Evolutionary conservation across 2,329 filamentous ascomycete genomes (phyloP), one percentile per base, ranked within the genome.

Genomic region (Bipolaris cookei): DNA sequence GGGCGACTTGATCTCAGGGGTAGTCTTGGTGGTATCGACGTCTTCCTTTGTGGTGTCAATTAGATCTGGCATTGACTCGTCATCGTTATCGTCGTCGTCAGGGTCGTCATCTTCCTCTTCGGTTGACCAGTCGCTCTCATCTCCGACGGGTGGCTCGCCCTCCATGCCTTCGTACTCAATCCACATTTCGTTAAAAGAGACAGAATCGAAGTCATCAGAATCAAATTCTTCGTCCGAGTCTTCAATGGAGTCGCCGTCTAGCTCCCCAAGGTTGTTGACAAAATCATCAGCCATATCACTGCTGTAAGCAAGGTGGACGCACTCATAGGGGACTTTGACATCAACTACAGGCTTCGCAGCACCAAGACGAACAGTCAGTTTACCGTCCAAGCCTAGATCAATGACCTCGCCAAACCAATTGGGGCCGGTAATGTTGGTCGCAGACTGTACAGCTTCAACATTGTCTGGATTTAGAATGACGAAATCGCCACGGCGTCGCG

Each of bases 341-440:
- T 87, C 84, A 45, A 76, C 70, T 11, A 81, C 79, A n/a, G 78
- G 72, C 14, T 78, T 70, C 4, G 80, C 73, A 10, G 80, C 82
- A 39, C 82, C 82, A 16, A 87, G 73, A n/a, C 85, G 79, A 25
- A 88, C 77, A 0, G 79, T 81, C 8, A 85, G 68, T 6, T 75
- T 76, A 2, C 85, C 85, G 65, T 86, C 82, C 3, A 83, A 66
- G 11, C 80, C 78, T 3, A 84, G 74, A 45, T 84, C 81, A 18
- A 86, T 76, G 2, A 88, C 79, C 65, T 86, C 83, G 16, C 85
- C 85, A 52, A 86, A 76, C 81, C 85, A 87, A 35, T 82, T 77
- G 6, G 75, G 69, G 0, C 66, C 68, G 34, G 54, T 53, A 32
- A 68, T 54, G 16, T 65, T 62, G 7, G 44, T 57, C 14, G 66